Percentiles rank a stretch among this genome's conserved stretches.
Conservation (phyloP, 805 yeast genomes). For the Maudiozyma saulgeensis region DNA sequence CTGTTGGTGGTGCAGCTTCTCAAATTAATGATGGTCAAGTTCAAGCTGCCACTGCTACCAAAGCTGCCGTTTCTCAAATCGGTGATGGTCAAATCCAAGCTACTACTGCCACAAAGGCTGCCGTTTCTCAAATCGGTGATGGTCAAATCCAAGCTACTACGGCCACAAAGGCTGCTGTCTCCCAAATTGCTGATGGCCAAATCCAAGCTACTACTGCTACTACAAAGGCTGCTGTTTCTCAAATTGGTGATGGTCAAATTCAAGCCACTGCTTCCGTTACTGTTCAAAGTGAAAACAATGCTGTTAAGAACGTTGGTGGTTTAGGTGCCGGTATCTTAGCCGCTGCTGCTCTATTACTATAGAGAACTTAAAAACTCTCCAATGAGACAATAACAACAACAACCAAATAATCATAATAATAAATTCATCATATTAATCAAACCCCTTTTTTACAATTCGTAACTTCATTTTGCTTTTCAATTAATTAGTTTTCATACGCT, state of each 20-base stretch:
- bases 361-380: neutral
- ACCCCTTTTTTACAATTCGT: no score
- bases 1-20: constrained; percentile 25
- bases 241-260: constrained; percentile 32
- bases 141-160: constrained; percentile 34
- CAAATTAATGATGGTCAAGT: constrained; percentile 38
- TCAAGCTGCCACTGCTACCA: constrained; percentile 31
- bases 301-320: constrained; percentile 19
- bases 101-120: constrained; percentile 20
- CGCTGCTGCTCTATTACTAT: constrained; percentile 18
- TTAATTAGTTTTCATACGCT: no score
- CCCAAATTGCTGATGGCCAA: constrained; percentile 37
- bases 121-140: constrained; percentile 33
- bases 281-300: constrained; percentile 11
- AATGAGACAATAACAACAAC: neutral
- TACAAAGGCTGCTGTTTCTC: constrained; percentile 18
- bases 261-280: constrained; percentile 27
- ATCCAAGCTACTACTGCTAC: constrained; percentile 29
- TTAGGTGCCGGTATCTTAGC: constrained; percentile 19
- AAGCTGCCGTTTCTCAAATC: constrained; percentile 2
- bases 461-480: no score
- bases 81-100: constrained; percentile 11
- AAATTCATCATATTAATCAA: no score
- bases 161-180: constrained; percentile 23
- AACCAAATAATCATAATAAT: no score